A percentile compares a stretch with the other conserved stretches of the same genome.
Conservation (phyloP, 163 green algal species). For the Chloroidium sp. region DNA sequence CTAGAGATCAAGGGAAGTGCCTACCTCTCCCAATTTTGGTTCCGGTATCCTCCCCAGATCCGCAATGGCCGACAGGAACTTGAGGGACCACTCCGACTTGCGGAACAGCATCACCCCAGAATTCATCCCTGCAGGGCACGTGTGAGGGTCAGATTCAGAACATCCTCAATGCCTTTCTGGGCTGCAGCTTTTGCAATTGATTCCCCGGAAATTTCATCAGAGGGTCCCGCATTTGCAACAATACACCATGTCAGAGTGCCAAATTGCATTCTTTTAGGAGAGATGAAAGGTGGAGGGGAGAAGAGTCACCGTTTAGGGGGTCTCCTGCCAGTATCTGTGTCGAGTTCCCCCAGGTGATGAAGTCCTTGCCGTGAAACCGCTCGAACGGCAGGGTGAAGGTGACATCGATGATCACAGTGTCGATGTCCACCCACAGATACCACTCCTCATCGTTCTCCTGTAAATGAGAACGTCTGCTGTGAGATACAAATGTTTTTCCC, state of each 20-base stretch:
- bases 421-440: slow-evolving; percentile 27
- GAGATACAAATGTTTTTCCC: too few relatives aligned
- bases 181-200: too few relatives aligned
- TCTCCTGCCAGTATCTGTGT: background rate
- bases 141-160: background rate
- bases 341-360: slow-evolving; percentile 22
- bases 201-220: too few relatives aligned
- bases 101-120: slow-evolving; percentile 28
- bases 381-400: slow-evolving; percentile 20
- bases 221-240: background rate
- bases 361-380: slow-evolving; percentile 16
- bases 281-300: background rate
- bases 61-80: slow-evolving; percentile 15
- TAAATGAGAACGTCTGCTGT: too few relatives aligned
- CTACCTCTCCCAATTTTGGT: slow-evolving; percentile 4
- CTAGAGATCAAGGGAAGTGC: too few relatives aligned
- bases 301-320: background rate
- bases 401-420: slow-evolving; percentile 21
- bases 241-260: background rate
- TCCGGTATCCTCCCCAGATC: slow-evolving; percentile 13
- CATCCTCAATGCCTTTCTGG: too few relatives aligned
- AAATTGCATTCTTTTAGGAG: too few relatives aligned
- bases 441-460: slow-evolving; percentile 10
- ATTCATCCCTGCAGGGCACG: slow-evolving; percentile 8
- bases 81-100: slow-evolving; percentile 8